phyloP scores from a whole-genome alignment of 2,329 filamentous ascomycete genomes.

The Didymella glomerata region DNA sequence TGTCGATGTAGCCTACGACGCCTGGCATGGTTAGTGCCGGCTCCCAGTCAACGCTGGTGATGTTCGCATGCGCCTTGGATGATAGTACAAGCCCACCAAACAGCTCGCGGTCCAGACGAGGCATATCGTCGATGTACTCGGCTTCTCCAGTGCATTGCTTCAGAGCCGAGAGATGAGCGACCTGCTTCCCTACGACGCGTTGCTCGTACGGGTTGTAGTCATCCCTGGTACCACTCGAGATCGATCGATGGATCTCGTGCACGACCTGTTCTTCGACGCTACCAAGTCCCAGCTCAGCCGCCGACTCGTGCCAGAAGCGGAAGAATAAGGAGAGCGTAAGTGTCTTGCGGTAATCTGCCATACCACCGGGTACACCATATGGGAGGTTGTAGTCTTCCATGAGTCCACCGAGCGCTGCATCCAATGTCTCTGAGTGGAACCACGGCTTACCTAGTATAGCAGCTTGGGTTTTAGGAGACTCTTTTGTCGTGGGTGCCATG shows the following conservation, averaged over 20 bases:
- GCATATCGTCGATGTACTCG: slow-evolving; percentile 94
- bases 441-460: slow-evolving; percentile 80
- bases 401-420: slow-evolving; percentile 83
- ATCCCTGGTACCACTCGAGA: slow-evolving; percentile 82
- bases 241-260: slow-evolving; percentile 80
- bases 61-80: slow-evolving; percentile 84
- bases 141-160: slow-evolving; percentile 94
- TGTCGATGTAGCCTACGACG: slow-evolving; percentile 84
- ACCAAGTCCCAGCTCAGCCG: slow-evolving; percentile 66
- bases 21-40: slow-evolving; percentile 84
- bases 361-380: slow-evolving; percentile 91
- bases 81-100: slow-evolving; percentile 89
- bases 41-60: slow-evolving; percentile 78
- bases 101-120: slow-evolving; percentile 81
- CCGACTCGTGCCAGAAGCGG: slow-evolving; percentile 91
- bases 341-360: slow-evolving; percentile 93
- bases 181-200: slow-evolving; percentile 81
- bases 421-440: slow-evolving; percentile 80
- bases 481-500: slow-evolving; percentile 88
- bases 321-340: slow-evolving; percentile 93
- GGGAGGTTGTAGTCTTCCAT: slow-evolving; percentile 83
- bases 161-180: slow-evolving; percentile 84
- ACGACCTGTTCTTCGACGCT: slow-evolving; percentile 75
- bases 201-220: slow-evolving; percentile 80
- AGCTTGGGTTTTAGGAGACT: slow-evolving; percentile 75